Conservation (phyloP, 2,329 filamentous ascomycete species). For the Fusarium torulosum region DNA sequence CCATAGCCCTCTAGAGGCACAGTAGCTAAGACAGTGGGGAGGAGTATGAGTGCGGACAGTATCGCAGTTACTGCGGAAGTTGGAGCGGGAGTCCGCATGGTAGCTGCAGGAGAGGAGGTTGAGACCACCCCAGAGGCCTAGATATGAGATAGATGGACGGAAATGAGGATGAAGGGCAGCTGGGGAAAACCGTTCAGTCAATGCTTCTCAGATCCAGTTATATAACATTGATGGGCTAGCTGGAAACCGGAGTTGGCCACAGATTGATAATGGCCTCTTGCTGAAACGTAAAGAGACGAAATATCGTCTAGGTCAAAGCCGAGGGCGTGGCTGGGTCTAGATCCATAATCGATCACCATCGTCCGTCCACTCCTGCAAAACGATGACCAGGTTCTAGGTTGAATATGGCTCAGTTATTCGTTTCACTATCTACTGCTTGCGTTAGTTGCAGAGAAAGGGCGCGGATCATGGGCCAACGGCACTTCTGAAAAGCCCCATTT, state of each 20-base stretch:
- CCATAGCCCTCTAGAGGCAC: slow-evolving; percentile 43
- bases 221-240: neutral
- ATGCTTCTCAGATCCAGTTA: neutral
- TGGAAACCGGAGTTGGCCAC: too few relatives aligned
- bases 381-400: neutral
- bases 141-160: neutral
- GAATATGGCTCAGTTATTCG: neutral
- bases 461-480: too few relatives aligned
- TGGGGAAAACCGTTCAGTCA: too few relatives aligned
- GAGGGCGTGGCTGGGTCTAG: neutral
- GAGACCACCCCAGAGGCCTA: neutral
- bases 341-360: neutral
- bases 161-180: neutral
- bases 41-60: neutral
- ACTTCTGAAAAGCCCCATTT: too few relatives aligned
- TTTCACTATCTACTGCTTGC: neutral
- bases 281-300: neutral
- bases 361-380: neutral
- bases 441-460: neutral
- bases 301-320: neutral
- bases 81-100: neutral
- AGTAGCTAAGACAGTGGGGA: neutral
- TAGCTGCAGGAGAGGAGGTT: neutral
- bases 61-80: slow-evolving; percentile 15
- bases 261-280: neutral